Conservation (phyloP, 2,329 filamentous ascomycete genomes). For the Sphaceloma murrayae region DNA sequence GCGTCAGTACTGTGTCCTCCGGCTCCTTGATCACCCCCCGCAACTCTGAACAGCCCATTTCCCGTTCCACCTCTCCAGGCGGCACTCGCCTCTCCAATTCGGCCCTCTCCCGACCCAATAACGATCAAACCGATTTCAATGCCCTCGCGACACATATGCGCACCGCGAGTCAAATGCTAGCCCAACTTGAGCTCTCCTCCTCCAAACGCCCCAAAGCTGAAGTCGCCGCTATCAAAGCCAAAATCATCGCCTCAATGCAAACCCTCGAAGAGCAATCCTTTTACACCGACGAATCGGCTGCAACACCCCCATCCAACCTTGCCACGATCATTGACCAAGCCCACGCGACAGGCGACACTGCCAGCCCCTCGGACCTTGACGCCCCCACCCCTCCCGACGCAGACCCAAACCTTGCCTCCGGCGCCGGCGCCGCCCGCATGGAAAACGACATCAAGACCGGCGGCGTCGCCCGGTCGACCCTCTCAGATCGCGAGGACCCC, state of each 20-base stretch:
- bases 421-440: conserved; percentile 72
- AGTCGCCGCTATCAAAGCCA: conserved; percentile 72
- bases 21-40: conserved; percentile 55
- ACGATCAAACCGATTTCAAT: conserved; percentile 69
- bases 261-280: conserved; percentile 79
- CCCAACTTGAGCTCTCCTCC: conserved; percentile 69
- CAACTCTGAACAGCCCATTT: conserved; percentile 58
- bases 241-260: conserved; percentile 87
- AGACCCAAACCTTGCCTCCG: conserved; percentile 48
- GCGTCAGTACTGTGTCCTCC: conserved; percentile 51
- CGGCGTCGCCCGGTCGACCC: conserved; percentile 53
- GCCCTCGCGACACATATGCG: conserved; percentile 80
- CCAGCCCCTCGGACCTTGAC: conserved; percentile 46
- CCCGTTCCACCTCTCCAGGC: conserved; percentile 58
- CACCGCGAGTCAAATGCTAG: conserved; percentile 77
- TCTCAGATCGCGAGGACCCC: conserved; percentile 67
- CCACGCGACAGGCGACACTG: conserved; percentile 43
- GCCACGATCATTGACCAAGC: conserved; percentile 73
- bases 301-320: conserved; percentile 53
- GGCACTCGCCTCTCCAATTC: conserved; percentile 52
- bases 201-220: conserved; percentile 71
- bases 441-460: conserved; percentile 84
- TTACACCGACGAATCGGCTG: conserved; percentile 57
- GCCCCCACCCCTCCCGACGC: conserved; percentile 35
- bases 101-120: conserved; percentile 25